These are phyloP conservation scores for Sequoiadendron giganteum DNA, from an alignment of 75 land plant genomes.

Conservation along the genomic window DNA sequence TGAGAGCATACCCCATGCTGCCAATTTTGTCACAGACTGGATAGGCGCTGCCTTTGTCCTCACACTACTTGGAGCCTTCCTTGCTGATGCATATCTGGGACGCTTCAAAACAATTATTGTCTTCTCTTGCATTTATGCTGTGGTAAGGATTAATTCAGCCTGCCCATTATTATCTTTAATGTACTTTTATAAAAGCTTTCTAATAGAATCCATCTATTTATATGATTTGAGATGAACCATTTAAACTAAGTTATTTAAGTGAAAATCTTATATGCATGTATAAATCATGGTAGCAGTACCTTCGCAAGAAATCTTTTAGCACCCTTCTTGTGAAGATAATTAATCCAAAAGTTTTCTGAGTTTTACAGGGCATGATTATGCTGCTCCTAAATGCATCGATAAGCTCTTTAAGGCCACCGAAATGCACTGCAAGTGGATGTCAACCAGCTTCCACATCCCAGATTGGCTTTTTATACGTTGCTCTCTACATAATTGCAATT, in stretches of 20 bases:
- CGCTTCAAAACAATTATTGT: conserved; percentile 31
- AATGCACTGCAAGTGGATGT: neutral
- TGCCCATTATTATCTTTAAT: no score
- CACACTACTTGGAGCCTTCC: conserved; percentile 41
- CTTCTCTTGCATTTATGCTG: conserved; percentile 35
- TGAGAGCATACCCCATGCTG: conserved; percentile 25
- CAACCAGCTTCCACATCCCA: conserved; percentile 20
- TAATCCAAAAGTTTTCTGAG: neutral
- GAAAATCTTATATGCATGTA: no score
- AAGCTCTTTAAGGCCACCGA: conserved; percentile 19
- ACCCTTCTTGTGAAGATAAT: no score
- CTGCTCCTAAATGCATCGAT: conserved; percentile 25
- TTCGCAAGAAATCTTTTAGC: no score
- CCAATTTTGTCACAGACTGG: conserved; percentile 33
- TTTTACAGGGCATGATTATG: conserved; percentile 24
- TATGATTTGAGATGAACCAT: no score
- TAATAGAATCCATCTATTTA: no score
- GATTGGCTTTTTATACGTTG: conserved; percentile 14
- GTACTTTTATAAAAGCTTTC: no score
- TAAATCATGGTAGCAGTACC: no score
- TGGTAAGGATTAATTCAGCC: conserved; percentile 19
- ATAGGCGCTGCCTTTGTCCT: conserved; percentile 33
- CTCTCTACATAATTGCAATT: conserved; percentile 31
- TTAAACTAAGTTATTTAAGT: no score
- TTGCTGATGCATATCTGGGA: conserved; percentile 50